Percentiles rank a stretch among this genome's conserved stretches.
These are phyloP conservation scores for Cucurbita moschata DNA, from an alignment of 306 rosid genomes.

Conservation along the genomic window DNA sequence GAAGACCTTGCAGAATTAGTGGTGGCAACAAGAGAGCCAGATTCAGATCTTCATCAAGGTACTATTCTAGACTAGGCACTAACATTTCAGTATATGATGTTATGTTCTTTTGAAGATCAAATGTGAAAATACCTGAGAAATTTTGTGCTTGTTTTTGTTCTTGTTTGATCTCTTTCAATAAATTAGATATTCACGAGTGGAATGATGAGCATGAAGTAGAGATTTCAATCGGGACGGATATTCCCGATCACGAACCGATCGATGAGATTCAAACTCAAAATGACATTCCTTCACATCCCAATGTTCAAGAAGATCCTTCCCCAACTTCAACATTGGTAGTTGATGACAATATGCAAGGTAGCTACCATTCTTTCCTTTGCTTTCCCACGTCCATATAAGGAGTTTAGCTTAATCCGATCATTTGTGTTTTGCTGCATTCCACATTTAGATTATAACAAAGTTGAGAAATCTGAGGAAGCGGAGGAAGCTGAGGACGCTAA, in stretches of 20 bases:
- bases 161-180: background rate
- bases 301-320: slow-evolving; percentile 36
- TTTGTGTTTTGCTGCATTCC: background rate
- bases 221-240: slow-evolving; percentile 71
- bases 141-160: background rate
- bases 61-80: background rate
- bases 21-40: slow-evolving; percentile 17
- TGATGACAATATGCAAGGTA: slow-evolving; percentile 32
- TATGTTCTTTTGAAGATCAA: background rate
- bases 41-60: slow-evolving; percentile 43
- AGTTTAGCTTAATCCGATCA: background rate
- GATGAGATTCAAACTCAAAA: slow-evolving; percentile 44
- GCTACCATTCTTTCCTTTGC: background rate
- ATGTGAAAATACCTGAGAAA: background rate
- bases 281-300: slow-evolving; percentile 11
- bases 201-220: slow-evolving; percentile 55
- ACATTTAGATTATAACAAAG: slow-evolving; percentile 17
- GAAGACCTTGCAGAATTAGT: slow-evolving; percentile 9
- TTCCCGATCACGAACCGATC: slow-evolving; percentile 64
- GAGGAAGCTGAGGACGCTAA: slow-evolving; percentile 9
- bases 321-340: slow-evolving; percentile 25
- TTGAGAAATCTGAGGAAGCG: background rate
- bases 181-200: slow-evolving; percentile 26
- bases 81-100: background rate
- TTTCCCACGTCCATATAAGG: background rate